Evolutionary conservation across 495 filamentous ascomycete genomes (phyloP), one percentile per base, ranked within the genome.

Genomic region (Massariosphaeria phaeospora): DNA sequence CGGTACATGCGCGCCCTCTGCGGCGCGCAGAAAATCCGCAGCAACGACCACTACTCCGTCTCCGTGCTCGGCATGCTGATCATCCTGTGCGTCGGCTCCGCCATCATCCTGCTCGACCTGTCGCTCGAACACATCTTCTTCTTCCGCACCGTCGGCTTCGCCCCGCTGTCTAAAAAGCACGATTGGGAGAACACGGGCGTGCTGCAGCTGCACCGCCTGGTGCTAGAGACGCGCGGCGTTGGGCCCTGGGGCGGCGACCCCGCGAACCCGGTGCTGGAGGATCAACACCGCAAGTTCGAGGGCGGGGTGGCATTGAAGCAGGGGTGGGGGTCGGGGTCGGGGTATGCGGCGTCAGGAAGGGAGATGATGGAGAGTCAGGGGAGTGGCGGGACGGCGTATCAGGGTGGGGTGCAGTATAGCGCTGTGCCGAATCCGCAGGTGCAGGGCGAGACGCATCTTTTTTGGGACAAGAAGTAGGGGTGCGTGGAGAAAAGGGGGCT

Each of bases 21-120:
- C 41, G 23, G 23, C n/a, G 31, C 4, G 3, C 61, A 64, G 21
- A 64, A 61, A 21, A 45, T 57, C 13, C 44, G 44, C 15, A 53
- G 31, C 27, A 48, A 11, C 10, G 56, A 40, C 1, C 57, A 57
- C 44, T 24, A 41, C 27, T 47, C 51, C 15, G 41, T 64, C 30
- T 48, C 26, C 29, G 48, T 64, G 1, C 45, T 64, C 13, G 61
- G 61, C 9, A 54, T 64, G 36, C 33, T 18, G 18, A 61, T 64
- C n/a, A 61, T 64, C 9, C 33, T 64, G 5, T 47, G 12, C 18
- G 52, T 51, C 20, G 61, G 61, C 35, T 42, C 46, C 23, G 2
- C 62, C 13, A n/a, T 61, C n/a, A 61, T 64, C 23, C 34, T 64
- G 1, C 45, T 64, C 1, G 50, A 61, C 38, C 24, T 43, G 34